A percentile compares a stretch with the other conserved stretches of the same genome.
Evolutionary conservation across 2,329 filamentous ascomycete genomes (phyloP).

Genomic region (Neofusicoccum sp.): DNA sequence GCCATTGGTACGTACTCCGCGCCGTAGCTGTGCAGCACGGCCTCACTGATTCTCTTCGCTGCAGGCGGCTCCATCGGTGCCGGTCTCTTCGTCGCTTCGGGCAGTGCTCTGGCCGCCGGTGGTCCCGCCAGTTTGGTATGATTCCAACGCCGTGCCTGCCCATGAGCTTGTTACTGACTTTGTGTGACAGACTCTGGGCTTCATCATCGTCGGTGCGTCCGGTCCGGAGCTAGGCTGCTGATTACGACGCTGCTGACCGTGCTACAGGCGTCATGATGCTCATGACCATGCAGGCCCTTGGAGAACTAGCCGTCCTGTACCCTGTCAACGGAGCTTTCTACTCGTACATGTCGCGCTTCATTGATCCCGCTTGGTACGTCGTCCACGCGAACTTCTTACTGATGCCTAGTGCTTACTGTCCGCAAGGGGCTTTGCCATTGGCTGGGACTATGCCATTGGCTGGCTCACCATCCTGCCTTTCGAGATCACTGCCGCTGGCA

Average conservation of each 20-base stretch:
- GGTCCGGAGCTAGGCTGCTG: too few species aligned
- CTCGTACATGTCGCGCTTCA: slow-evolving; percentile 86
- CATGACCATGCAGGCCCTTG: slow-evolving; percentile 86
- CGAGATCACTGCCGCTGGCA: slow-evolving; percentile 38
- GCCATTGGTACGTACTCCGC: slow-evolving; percentile 43
- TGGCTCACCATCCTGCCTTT: slow-evolving; percentile 64
- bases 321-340: slow-evolving; percentile 91
- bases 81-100: slow-evolving; percentile 81
- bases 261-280: slow-evolving; percentile 79
- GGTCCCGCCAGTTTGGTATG: slow-evolving; percentile 32
- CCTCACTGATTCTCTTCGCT: too few species aligned
- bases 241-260: not conserved
- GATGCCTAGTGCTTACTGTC: slow-evolving; percentile 23
- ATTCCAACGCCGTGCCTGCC: not conserved
- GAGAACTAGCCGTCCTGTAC: slow-evolving; percentile 86
- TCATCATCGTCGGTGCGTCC: slow-evolving; percentile 28
- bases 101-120: slow-evolving; percentile 38
- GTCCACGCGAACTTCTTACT: slow-evolving; percentile 38
- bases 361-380: slow-evolving; percentile 78
- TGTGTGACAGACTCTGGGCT: slow-evolving; percentile 46
- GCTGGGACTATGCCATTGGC: slow-evolving; percentile 88
- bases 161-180: slow-evolving; percentile 29
- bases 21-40: not conserved
- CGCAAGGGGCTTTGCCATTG: slow-evolving; percentile 76
- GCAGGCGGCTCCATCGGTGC: slow-evolving; percentile 57